Conservation (phyloP, 257 asterid species). For the Gentiana dahurica region DNA sequence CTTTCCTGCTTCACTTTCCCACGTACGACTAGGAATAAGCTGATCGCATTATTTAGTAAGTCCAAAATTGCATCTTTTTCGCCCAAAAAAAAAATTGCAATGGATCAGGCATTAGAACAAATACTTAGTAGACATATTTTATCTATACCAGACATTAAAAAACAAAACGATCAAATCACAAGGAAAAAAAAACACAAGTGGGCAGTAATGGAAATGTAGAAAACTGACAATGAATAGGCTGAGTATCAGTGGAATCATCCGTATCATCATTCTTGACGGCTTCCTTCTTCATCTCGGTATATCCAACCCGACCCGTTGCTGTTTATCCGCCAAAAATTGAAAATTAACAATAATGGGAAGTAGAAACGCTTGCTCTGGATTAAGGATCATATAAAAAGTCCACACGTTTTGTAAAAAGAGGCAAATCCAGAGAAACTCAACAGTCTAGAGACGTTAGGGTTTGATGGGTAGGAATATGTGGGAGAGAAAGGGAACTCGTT, state of each 20-base stretch:
- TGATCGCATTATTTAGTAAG: no score
- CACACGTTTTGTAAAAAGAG: no score
- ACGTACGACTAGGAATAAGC: background rate
- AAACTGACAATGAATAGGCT: constrained; percentile 29
- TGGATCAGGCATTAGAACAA: background rate
- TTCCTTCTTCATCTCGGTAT: constrained; percentile 8
- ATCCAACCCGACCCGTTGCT: constrained; percentile 27
- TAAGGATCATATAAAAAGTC: background rate
- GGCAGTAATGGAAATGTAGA: constrained; percentile 12
- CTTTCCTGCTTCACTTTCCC: background rate
- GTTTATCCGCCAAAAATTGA: constrained; percentile 22
- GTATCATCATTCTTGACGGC: constrained; percentile 14
- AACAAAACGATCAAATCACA: background rate
- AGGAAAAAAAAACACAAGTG: background rate
- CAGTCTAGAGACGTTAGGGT: constrained; percentile 3
- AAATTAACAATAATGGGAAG: background rate
- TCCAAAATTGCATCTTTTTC: no score
- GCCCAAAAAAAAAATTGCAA: background rate
- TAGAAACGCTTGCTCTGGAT: background rate
- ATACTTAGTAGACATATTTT: background rate
- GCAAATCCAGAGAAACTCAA: background rate
- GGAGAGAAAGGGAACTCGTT: background rate
- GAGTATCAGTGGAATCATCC: constrained; percentile 24
- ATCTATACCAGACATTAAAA: background rate
- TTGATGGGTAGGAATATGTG: constrained; percentile 25